Percentiles rank a stretch among this genome's conserved stretches.
Conservation (phyloP, 805 yeast species). For the Yamadazyma nakazawae region DNA sequence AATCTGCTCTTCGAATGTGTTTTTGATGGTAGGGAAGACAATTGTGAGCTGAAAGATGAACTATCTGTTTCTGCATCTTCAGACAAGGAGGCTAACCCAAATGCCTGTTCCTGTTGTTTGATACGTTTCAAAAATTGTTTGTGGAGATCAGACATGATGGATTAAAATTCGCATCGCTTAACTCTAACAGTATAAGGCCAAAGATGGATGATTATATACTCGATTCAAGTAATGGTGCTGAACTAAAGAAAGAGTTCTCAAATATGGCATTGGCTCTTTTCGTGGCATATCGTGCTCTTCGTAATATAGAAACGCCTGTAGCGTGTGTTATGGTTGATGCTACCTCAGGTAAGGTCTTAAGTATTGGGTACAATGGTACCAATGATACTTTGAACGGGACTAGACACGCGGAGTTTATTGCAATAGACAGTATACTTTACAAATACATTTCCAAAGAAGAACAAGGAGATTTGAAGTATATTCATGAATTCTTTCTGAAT, state of each 20-base stretch:
- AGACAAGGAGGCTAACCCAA: constrained; percentile 19
- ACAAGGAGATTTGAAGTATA: constrained; percentile 14
- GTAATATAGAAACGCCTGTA: constrained; percentile 40
- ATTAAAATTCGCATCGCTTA: constrained; percentile 1
- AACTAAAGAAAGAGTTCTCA: constrained; percentile 3
- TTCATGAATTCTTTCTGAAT: constrained; percentile 44
- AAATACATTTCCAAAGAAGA: constrained; percentile 19
- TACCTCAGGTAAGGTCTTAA: constrained; percentile 47
- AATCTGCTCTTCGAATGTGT: neutral
- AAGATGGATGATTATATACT: neutral
- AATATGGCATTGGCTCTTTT: constrained; percentile 36
- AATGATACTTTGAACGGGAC: constrained; percentile 83
- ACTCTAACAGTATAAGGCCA: neutral
- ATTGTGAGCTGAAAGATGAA: neutral
- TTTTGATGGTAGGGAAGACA: neutral
- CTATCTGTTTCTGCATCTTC: constrained; percentile 14
- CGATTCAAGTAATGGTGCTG: neutral
- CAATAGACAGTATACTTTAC: constrained; percentile 37
- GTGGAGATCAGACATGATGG: constrained; percentile 27
- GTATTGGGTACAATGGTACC: constrained; percentile 82
- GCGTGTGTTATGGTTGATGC: constrained; percentile 34
- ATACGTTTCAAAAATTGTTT: constrained; percentile 22
- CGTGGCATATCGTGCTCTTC: constrained; percentile 37
- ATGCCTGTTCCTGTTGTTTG: constrained; percentile 22
- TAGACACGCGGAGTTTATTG: constrained; percentile 89